Conservation (phyloP, 371 early-diverging fungal genomes). For the Blastocladiella emersonii region DNA sequence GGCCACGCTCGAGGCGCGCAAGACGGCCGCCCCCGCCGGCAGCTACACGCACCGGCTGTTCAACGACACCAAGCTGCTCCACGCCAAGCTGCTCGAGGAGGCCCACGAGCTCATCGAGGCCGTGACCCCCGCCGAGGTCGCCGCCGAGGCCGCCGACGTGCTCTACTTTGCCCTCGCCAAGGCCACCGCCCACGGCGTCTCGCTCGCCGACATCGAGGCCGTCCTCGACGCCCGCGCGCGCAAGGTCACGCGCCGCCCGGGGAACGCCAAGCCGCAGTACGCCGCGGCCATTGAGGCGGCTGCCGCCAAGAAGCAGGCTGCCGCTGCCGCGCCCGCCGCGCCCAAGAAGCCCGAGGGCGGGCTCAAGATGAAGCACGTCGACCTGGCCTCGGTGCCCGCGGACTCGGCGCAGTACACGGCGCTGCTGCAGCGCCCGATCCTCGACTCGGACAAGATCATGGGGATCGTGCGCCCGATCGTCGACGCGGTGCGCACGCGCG, state of each 20-base stretch:
- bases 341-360: slow-evolving; percentile 17
- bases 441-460: slow-evolving; percentile 72
- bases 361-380: slow-evolving; percentile 50
- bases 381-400: slow-evolving; percentile 17
- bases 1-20: slow-evolving; percentile 46
- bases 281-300: slow-evolving; percentile 11
- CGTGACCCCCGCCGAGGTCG: slow-evolving; percentile 53
- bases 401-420: slow-evolving; percentile 29
- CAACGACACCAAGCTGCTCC: slow-evolving; percentile 58
- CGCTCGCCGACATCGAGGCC: slow-evolving; percentile 69
- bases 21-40: slow-evolving; percentile 57
- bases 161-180: slow-evolving; percentile 88
- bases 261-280: slow-evolving; percentile 79
- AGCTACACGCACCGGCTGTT: slow-evolving; percentile 87
- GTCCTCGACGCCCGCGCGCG: slow-evolving; percentile 66
- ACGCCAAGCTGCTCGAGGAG: slow-evolving; percentile 90
- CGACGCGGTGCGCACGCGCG: slow-evolving; percentile 58
- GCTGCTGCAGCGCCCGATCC: slow-evolving; percentile 79
- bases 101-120: slow-evolving; percentile 87
- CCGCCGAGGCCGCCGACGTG: slow-evolving; percentile 92
- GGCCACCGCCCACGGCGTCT: slow-evolving; percentile 66
- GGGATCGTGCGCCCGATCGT: slow-evolving; percentile 81
- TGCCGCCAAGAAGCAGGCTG: slow-evolving; percentile 14
- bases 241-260: slow-evolving; percentile 82
- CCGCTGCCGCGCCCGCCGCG: slow-evolving; percentile 17